phyloP scores from a whole-genome alignment of 176 grass and related monocot genomes.

The Eleusine coracana region DNA sequence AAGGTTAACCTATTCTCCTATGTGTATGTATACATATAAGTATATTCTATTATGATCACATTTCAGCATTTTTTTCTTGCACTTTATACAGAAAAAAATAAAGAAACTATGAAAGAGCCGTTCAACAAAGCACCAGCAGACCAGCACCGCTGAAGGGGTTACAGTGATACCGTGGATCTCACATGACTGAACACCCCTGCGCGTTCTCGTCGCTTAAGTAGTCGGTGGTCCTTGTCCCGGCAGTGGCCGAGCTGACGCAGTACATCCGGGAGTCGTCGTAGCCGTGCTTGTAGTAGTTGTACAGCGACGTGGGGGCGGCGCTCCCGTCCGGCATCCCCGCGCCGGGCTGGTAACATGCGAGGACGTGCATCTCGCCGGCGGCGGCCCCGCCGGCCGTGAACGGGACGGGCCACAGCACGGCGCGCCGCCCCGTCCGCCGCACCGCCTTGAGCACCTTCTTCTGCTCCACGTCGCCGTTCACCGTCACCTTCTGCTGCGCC shows the following conservation, averaged over 20 bases:
- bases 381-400: conserved; percentile 29
- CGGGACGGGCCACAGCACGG: conserved; percentile 81
- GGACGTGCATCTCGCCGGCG: conserved; percentile 29
- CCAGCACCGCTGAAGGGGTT: no score
- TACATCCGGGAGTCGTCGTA: conserved; percentile 75
- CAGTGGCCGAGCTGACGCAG: conserved; percentile 47
- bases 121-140: no score
- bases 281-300: conserved; percentile 93
- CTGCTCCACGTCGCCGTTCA: conserved; percentile 79
- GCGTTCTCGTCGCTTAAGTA: conserved; percentile 92
- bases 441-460: conserved; percentile 92
- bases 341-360: conserved; percentile 50
- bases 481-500: conserved; percentile 84
- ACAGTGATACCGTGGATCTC: conserved; percentile 2
- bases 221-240: conserved; percentile 56
- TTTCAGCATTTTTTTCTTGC: neutral
- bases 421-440: conserved; percentile 71
- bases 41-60: neutral
- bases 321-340: conserved; percentile 1
- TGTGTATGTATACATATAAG: neutral
- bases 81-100: neutral
- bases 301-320: conserved; percentile 53
- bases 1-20: neutral
- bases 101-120: no score
- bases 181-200: conserved; percentile 71